Base-by-base conservation (phyloP, 108 stramenopile genomes). In the Schizochytrium sp. region DNA sequence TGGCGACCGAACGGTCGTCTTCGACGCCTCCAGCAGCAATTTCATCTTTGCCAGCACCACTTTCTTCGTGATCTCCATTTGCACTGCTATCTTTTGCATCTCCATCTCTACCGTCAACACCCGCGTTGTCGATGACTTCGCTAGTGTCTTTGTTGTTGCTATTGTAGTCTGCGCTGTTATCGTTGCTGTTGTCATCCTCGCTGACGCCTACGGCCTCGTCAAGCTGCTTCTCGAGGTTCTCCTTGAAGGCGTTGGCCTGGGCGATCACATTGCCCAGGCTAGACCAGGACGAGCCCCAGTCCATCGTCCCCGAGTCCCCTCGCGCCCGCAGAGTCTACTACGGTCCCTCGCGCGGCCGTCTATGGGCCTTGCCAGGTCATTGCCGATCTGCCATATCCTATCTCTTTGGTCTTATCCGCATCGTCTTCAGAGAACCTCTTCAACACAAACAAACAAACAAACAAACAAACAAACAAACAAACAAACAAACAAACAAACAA, bases 141-240 rank as follows among this genome's bases (percentile, higher is more conserved):
- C 40, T 72, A 41, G 72, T 15, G 57, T 58, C 57, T 58, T 17
- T 58, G 57, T 17, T 15, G 57, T 10, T 58, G 17, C 17, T 58
- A 15, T 17, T 58, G 57, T 17, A 58, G 57, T 15, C 17, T 17
- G 10, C 57, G 10, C 57, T 58, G 57, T 17, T 15, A 17, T 10
- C 57, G 57, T 58, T 58, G 10, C 57, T 17, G 57, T 58, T 58
- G 61, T n/a, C 61, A 42, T 13, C 61, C 61, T 64, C 61, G 61
- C 42, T 64, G 61, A 64, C 61, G 12, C 73, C 73, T n/a, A 83
- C 73, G 50, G 73, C 73, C 50, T 83, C 73, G 73, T 83, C 73
- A 28, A 83, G 73, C 73, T 83, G 73, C 73, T 83, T 83, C 73
- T 83, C 73, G 49, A 83, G 46, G 49, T 47, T 53, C 46, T 83